These are phyloP conservation scores for Rhizoctonia solani DNA, from an alignment of 1,284 basidiomycete genomes.

Conservation along the genomic window DNA sequence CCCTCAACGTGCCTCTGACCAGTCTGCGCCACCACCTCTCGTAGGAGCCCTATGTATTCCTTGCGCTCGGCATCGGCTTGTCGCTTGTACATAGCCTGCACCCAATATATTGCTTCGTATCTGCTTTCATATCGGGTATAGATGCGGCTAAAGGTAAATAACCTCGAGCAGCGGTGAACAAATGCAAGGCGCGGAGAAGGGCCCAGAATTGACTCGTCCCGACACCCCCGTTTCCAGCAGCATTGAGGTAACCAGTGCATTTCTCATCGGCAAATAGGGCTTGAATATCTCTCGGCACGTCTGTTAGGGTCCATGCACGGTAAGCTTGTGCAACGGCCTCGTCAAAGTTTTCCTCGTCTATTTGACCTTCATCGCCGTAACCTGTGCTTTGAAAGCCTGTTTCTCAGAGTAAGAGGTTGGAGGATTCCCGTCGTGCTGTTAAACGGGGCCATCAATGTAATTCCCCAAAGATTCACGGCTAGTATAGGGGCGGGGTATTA, in stretches of 20 bases:
- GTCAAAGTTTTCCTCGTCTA: constrained; percentile 96
- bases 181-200: constrained; percentile 74
- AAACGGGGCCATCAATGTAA: not conserved
- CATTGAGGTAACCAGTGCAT: constrained; percentile 50
- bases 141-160: constrained; percentile 66
- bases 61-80: constrained; percentile 71
- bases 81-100: constrained; percentile 77
- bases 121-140: constrained; percentile 96
- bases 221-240: constrained; percentile 47
- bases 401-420: constrained; percentile 73
- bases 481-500: constrained; percentile 10
- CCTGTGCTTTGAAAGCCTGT: constrained; percentile 71
- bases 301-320: constrained; percentile 63
- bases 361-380: constrained; percentile 67
- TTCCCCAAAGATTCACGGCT: too few species aligned
- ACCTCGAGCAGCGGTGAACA: constrained; percentile 53
- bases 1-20: constrained; percentile 45
- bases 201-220: constrained; percentile 72
- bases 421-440: constrained; percentile 64
- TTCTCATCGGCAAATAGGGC: constrained; percentile 63
- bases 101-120: constrained; percentile 79
- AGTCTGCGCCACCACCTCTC: constrained; percentile 33
- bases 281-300: constrained; percentile 68
- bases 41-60: constrained; percentile 33
- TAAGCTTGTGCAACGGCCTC: constrained; percentile 85